Conservation (phyloP, 306 rosid genomes). For the Quercus cerris region DNA sequence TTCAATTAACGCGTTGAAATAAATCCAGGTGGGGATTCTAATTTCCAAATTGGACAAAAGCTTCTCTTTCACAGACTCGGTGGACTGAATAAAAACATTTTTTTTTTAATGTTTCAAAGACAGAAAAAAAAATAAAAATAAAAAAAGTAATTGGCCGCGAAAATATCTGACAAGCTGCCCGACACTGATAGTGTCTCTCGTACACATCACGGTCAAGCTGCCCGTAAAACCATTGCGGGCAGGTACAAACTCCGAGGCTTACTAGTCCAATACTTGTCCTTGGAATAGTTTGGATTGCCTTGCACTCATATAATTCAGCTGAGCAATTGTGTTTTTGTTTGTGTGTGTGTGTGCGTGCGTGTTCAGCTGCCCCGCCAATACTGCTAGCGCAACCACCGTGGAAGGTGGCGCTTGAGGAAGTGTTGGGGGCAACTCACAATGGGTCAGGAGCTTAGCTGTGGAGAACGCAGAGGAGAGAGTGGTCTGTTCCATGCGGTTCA, state of each 20-base stretch:
- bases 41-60: neutral
- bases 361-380: neutral
- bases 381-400: slow-evolving; percentile 21
- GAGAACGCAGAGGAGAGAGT: slow-evolving; percentile 30
- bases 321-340: neutral
- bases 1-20: neutral
- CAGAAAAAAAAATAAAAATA: neutral
- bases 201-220: slow-evolving; percentile 42
- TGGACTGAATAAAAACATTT: neutral
- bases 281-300: neutral
- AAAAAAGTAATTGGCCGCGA: neutral
- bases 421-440: slow-evolving; percentile 31
- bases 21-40: neutral
- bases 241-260: slow-evolving; percentile 45
- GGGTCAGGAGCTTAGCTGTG: slow-evolving; percentile 85
- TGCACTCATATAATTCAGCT: neutral
- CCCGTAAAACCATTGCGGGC: slow-evolving; percentile 56
- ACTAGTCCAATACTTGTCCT: neutral
- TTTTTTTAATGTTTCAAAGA: no score
- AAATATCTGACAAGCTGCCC: slow-evolving; percentile 5
- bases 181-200: neutral
- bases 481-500: slow-evolving; percentile 55
- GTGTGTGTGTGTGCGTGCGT: no score
- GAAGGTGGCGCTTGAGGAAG: slow-evolving; percentile 49
- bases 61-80: neutral